Evolutionary conservation across 768 basidiomycete genomes (phyloP).

Genomic region (Solioccasus polychromus): DNA sequence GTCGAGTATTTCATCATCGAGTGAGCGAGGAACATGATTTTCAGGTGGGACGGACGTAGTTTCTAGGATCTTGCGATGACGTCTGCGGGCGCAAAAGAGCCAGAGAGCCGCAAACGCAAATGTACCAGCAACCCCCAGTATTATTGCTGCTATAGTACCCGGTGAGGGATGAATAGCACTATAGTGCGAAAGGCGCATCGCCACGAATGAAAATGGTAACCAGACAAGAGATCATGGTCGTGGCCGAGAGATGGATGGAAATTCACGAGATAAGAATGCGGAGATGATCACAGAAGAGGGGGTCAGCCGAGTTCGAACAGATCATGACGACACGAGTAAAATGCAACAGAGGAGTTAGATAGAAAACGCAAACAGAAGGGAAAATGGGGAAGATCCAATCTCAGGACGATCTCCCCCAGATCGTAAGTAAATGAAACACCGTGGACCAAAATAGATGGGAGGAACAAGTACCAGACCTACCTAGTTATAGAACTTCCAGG

Average conservation of each 20-base stretch:
- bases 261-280: constrained; percentile 11
- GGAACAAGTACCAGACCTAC: constrained; percentile 14
- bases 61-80: constrained; percentile 23
- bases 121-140: constrained; percentile 25
- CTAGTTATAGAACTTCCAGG: constrained; percentile 3
- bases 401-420: constrained; percentile 9
- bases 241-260: constrained; percentile 2
- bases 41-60: constrained; percentile 9
- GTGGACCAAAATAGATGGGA: background rate
- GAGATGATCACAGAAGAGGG: constrained; percentile 14
- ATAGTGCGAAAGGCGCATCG: constrained; percentile 1
- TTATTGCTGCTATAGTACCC: constrained; percentile 22
- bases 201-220: constrained; percentile 3
- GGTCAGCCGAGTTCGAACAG: constrained; percentile 15
- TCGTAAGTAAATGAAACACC: constrained; percentile 1
- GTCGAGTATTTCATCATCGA: constrained; percentile 23
- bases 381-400: constrained; percentile 5
- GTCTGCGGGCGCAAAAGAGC: constrained; percentile 33
- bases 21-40: constrained; percentile 13
- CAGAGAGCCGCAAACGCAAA: constrained; percentile 27
- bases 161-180: constrained; percentile 19
- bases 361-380: constrained; percentile 4
- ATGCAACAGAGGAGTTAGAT: constrained; percentile 4
- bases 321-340: constrained; percentile 19
- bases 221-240: constrained; percentile 4